These are phyloP conservation scores for Aphanomyces stellatus DNA, from an alignment of 352 stramenopile species.

Conservation along the genomic window DNA sequence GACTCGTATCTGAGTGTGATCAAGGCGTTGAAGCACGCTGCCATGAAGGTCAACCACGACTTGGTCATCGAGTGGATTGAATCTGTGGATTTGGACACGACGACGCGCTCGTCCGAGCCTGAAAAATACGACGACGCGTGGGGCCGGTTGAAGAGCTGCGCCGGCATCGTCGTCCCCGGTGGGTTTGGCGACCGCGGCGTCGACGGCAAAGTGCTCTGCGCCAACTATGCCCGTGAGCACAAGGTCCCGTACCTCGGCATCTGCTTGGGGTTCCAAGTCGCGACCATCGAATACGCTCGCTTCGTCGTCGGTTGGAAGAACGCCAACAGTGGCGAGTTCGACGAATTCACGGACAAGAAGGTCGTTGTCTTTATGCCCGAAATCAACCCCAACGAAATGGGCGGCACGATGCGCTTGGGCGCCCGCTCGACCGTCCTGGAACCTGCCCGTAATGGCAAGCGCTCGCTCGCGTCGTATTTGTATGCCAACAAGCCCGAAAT, in stretches of 20 bases:
- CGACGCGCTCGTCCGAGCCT: constrained; percentile 58
- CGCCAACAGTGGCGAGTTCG: constrained; percentile 95
- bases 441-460: constrained; percentile 70
- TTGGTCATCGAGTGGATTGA: constrained; percentile 98
- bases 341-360: constrained; percentile 76
- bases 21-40: constrained; percentile 94
- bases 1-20: constrained; percentile 99
- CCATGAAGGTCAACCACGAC: constrained; percentile 89
- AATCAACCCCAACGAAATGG: constrained; percentile 97
- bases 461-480: constrained; percentile 84
- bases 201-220: constrained; percentile 95
- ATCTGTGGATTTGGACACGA: constrained; percentile 89
- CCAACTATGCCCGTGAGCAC: constrained; percentile 93
- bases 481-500: constrained; percentile 87
- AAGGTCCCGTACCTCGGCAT: constrained; percentile 96
- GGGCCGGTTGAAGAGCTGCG: constrained; percentile 86
- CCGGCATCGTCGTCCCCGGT: constrained; percentile 96
- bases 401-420: constrained; percentile 99
- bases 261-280: constrained; percentile 94
- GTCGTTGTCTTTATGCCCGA: constrained; percentile 99
- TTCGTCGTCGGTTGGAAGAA: constrained; percentile 89
- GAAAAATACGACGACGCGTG: constrained; percentile 82
- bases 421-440: constrained; percentile 92
- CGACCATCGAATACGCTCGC: constrained; percentile 96
- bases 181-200: constrained; percentile 98